A percentile compares a stretch with the other conserved stretches of the same genome.
These are phyloP conservation scores for Pseudonectria buxi DNA, from an alignment of 2,329 filamentous ascomycete species.

Conservation along the genomic window DNA sequence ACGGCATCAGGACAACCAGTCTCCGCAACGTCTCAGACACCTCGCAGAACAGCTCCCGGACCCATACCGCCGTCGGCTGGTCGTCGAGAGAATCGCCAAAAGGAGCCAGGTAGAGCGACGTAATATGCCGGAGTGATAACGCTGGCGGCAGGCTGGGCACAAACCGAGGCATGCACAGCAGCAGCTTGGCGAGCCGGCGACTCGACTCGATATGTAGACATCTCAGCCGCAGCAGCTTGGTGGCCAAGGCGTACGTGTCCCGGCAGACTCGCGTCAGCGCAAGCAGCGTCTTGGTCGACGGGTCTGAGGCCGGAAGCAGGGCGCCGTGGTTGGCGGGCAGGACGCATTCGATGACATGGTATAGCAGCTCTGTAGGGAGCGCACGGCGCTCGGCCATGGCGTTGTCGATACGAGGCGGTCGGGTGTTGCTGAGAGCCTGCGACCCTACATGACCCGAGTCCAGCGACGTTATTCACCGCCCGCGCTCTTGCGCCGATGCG, in stretches of 20 bases:
- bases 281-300: slow-evolving; percentile 37
- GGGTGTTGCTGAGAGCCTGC: not conserved
- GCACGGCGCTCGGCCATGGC: slow-evolving; percentile 5
- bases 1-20: slow-evolving; percentile 42
- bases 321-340: slow-evolving; percentile 24
- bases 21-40: slow-evolving; percentile 34
- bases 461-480: slow-evolving; percentile 1
- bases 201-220: slow-evolving; percentile 39
- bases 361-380: slow-evolving; percentile 30
- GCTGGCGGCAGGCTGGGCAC: slow-evolving; percentile 23
- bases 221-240: slow-evolving; percentile 35
- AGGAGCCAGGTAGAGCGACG: slow-evolving; percentile 35
- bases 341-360: slow-evolving; percentile 29
- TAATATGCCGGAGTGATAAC: slow-evolving; percentile 27
- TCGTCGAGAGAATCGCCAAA: slow-evolving; percentile 33
- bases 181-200: slow-evolving; percentile 26
- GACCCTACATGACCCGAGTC: slow-evolving; percentile 3
- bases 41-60: slow-evolving; percentile 36
- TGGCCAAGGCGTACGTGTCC: slow-evolving; percentile 34
- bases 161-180: slow-evolving; percentile 28
- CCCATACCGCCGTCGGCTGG: slow-evolving; percentile 31
- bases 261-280: slow-evolving; percentile 37
- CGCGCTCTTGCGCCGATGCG: slow-evolving; percentile 6
- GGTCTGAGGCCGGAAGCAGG: slow-evolving; percentile 32
- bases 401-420: slow-evolving; percentile 4